Conservation (phyloP, 2,329 filamentous ascomycete genomes). For the Pseudogymnoascus sp. region DNA sequence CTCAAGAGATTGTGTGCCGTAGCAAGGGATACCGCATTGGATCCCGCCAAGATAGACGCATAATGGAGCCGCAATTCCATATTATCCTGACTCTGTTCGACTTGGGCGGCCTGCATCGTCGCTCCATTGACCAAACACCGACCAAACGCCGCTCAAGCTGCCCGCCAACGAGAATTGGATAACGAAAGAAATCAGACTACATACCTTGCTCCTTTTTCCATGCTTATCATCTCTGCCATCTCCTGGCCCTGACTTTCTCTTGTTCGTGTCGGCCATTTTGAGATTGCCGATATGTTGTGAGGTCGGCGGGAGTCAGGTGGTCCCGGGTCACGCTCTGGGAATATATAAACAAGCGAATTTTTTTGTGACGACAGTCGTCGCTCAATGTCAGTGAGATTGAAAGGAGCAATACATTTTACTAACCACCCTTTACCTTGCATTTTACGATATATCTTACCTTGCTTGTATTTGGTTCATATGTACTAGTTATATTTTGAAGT, state of each 20-base stretch:
- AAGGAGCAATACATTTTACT: not conserved
- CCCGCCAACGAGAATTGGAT: not conserved
- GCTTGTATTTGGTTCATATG: not conserved
- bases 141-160: not conserved
- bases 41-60: not conserved
- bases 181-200: conserved; percentile 2
- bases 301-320: not conserved
- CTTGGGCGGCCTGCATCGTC: not conserved
- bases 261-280: conserved; percentile 22
- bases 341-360: conserved; percentile 4
- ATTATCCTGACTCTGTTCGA: not conserved
- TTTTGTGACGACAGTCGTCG: not conserved
- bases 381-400: not conserved
- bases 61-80: not conserved
- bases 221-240: conserved; percentile 16
- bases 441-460: not conserved
- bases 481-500: not conserved
- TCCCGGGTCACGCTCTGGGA: not conserved
- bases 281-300: not conserved
- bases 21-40: not conserved
- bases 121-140: not conserved
- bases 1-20: not conserved
- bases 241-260: conserved; percentile 18
- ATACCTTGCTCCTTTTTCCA: conserved; percentile 24
- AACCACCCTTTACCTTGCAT: not conserved